Percentiles rank a stretch among this genome's conserved stretches.
phyloP scores from a whole-genome alignment of 2,329 filamentous ascomycete genomes.

The Cladosporium halotolerans region DNA sequence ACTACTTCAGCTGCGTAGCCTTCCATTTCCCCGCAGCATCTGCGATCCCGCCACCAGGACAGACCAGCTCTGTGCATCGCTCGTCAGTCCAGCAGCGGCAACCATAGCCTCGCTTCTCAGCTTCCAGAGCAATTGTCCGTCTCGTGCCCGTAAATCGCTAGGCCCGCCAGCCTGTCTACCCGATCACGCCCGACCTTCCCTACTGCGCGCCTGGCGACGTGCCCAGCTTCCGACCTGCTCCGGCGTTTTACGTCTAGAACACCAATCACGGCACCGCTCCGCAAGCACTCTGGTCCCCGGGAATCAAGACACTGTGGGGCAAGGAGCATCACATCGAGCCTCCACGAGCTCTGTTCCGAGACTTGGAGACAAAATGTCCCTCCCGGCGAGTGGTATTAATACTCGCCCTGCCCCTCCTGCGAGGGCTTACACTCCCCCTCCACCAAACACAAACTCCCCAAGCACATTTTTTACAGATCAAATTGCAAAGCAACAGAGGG shows the following conservation, averaged over 20 bases:
- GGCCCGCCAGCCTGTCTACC: not conserved
- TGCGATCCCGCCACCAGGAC: not conserved
- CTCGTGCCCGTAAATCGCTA: conserved; percentile 5
- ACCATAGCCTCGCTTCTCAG: not conserved
- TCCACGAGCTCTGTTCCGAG: conserved; percentile 9
- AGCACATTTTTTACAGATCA: conserved; percentile 54
- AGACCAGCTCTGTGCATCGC: not conserved
- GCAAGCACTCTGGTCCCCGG: conserved; percentile 4
- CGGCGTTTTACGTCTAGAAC: conserved; percentile 2
- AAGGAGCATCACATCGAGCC: conserved; percentile 10
- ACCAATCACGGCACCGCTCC: conserved; percentile 4
- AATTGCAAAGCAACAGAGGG: conserved; percentile 51
- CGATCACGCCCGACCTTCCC: conserved; percentile 1
- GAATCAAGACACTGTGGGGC: conserved; percentile 10
- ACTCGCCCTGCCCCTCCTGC: conserved; percentile 18
- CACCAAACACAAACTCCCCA: conserved; percentile 39
- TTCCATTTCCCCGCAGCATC: conserved; percentile 6
- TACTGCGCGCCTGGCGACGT: not conserved
- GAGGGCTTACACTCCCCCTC: conserved; percentile 22
- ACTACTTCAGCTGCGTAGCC: not conserved
- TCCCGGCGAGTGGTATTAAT: conserved; percentile 9
- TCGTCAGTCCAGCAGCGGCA: not conserved
- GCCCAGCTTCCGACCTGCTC: not conserved
- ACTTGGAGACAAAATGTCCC: conserved; percentile 10
- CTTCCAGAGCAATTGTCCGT: not conserved